These are phyloP conservation scores for Sclerotinia borealis DNA, from an alignment of 2,329 filamentous ascomycete genomes.

Conservation along the genomic window DNA sequence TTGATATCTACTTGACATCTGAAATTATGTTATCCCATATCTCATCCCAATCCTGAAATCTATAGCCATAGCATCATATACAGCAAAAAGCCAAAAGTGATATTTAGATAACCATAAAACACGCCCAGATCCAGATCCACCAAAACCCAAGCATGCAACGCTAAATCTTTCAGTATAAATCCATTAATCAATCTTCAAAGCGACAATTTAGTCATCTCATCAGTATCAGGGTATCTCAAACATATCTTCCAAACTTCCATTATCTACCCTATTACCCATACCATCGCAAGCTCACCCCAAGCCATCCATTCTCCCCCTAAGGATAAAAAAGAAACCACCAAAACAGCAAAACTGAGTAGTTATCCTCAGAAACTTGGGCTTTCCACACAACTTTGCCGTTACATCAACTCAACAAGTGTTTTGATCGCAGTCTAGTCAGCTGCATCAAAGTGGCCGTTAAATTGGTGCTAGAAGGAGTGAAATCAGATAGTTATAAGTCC, in stretches of 20 bases:
- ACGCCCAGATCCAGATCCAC: neutral
- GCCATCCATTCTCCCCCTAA: neutral
- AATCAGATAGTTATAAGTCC: neutral
- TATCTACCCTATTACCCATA: neutral
- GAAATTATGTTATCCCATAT: neutral
- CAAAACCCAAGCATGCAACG: neutral
- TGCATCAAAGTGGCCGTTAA: neutral
- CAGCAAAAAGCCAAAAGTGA: neutral
- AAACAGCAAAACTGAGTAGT: neutral
- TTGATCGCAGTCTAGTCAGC: neutral
- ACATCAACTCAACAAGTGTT: neutral
- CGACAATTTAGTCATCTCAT: neutral
- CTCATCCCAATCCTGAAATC: neutral
- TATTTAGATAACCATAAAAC: neutral
- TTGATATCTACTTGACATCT: neutral
- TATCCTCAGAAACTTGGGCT: neutral
- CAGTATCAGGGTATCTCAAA: slow-evolving; percentile 6
- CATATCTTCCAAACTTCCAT: neutral
- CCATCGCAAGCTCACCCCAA: neutral
- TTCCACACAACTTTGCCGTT: neutral
- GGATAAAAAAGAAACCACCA: neutral
- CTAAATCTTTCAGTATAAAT: neutral
- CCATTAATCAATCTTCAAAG: neutral
- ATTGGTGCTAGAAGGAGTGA: neutral
- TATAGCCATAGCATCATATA: neutral